Conservation (phyloP, 2,329 filamentous ascomycete species). For the Aphanocladium album region DNA sequence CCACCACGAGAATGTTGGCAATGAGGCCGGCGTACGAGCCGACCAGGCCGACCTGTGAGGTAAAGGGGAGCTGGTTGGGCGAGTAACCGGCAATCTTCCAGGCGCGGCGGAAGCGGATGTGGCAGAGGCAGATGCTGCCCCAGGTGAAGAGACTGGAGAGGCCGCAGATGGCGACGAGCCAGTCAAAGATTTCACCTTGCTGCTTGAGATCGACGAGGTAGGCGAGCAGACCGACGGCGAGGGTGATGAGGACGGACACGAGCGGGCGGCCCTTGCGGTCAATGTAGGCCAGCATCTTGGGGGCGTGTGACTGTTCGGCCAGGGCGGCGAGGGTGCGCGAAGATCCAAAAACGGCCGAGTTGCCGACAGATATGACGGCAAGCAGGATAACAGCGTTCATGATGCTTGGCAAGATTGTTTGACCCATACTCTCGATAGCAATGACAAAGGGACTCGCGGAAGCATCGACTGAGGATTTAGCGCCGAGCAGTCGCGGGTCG, state of each 20-base stretch:
- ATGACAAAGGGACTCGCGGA: slow-evolving; percentile 45
- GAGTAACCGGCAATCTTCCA: slow-evolving; percentile 43
- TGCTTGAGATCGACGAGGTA: slow-evolving; percentile 37
- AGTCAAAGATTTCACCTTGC: slow-evolving; percentile 51
- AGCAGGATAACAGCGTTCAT: slow-evolving; percentile 49
- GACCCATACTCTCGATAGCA: slow-evolving; percentile 40
- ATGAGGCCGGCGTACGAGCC: slow-evolving; percentile 70
- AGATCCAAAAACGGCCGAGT: slow-evolving; percentile 47
- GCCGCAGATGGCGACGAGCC: slow-evolving; percentile 58
- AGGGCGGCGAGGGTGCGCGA: slow-evolving; percentile 49
- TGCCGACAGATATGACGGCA: slow-evolving; percentile 47
- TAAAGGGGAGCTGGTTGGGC: slow-evolving; percentile 68
- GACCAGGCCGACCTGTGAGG: slow-evolving; percentile 63
- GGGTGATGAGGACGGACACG: slow-evolving; percentile 35
- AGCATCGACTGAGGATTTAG: slow-evolving; percentile 21
- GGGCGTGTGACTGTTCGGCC: slow-evolving; percentile 46
- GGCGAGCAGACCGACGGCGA: slow-evolving; percentile 40
- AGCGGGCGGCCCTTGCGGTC: slow-evolving; percentile 46
- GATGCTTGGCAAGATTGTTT: slow-evolving; percentile 40
- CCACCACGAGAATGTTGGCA: slow-evolving; percentile 64
- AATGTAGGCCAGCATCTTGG: slow-evolving; percentile 45
- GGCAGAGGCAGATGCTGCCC: slow-evolving; percentile 70
- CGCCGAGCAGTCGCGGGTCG: slow-evolving; percentile 35
- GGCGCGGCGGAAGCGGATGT: slow-evolving; percentile 69
- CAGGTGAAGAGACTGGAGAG: slow-evolving; percentile 60